Percentiles rank a stretch among this genome's conserved stretches.
Conservation (phyloP, 495 filamentous ascomycete species). For the Penicillium goetzii region DNA sequence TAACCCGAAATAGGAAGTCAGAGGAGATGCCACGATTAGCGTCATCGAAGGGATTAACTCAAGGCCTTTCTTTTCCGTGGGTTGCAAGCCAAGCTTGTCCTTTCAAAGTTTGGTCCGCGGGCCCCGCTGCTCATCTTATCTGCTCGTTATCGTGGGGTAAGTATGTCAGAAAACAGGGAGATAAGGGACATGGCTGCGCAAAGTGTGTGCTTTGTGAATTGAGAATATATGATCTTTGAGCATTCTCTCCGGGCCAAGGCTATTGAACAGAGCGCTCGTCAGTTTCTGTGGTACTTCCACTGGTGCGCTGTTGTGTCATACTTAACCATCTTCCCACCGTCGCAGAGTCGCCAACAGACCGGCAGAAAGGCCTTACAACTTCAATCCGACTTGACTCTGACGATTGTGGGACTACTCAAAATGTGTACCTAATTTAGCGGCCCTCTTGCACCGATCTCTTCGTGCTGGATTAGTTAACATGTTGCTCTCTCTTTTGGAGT, state of each 20-base stretch:
- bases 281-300: background rate
- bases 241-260: background rate
- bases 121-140: background rate
- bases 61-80: no score
- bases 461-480: no score
- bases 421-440: no score
- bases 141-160: background rate
- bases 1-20: slow-evolving; percentile 17
- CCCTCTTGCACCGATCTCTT: no score
- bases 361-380: background rate
- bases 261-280: background rate
- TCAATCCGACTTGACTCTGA: no score
- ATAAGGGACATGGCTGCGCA: background rate
- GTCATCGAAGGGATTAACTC: background rate
- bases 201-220: background rate
- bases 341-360: background rate
- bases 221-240: background rate
- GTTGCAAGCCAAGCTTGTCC: background rate
- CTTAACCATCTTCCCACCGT: background rate
- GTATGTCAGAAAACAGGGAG: background rate
- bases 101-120: no score
- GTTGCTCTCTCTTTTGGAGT: no score
- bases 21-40: slow-evolving; percentile 18
- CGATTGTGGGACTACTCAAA: no score
- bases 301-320: no score